These are phyloP conservation scores for Porcisia deanei DNA, from an alignment of 208 protist genomes.

Conservation along the genomic window DNA sequence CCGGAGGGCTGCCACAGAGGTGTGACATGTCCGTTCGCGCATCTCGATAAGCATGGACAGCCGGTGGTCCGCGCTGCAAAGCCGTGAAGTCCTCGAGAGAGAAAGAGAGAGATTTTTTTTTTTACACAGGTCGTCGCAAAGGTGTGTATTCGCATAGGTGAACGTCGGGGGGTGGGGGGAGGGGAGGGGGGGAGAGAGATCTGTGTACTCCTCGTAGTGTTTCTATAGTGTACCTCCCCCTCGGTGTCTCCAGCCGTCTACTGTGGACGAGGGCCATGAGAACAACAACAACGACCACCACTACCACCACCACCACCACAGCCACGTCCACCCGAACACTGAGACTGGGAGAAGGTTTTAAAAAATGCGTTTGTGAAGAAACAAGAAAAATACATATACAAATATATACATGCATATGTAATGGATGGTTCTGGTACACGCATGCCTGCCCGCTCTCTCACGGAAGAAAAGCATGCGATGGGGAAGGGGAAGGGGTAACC, in stretches of 20 bases:
- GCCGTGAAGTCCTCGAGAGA: neutral
- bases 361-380: constrained; percentile 2
- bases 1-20: constrained; percentile 70
- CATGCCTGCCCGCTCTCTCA: neutral
- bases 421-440: neutral
- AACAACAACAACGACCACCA: neutral
- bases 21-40: constrained; percentile 60
- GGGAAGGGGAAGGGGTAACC: too few species aligned
- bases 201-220: neutral
- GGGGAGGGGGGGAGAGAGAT: neutral
- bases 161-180: neutral
- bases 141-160: neutral
- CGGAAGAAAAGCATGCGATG: too few species aligned
- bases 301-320: too few species aligned
- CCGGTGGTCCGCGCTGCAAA: constrained; percentile 8
- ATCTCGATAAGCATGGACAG: constrained; percentile 53
- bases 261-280: neutral
- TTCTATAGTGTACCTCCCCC: neutral
- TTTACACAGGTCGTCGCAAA: neutral
- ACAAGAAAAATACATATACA: neutral
- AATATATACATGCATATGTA: neutral
- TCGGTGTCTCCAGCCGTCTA: neutral
- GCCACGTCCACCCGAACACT: too few species aligned
- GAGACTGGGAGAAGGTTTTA: too few species aligned
- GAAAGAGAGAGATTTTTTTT: neutral